Conservation (phyloP, 495 filamentous ascomycete species). For the Recurvomyces mirabilis region DNA sequence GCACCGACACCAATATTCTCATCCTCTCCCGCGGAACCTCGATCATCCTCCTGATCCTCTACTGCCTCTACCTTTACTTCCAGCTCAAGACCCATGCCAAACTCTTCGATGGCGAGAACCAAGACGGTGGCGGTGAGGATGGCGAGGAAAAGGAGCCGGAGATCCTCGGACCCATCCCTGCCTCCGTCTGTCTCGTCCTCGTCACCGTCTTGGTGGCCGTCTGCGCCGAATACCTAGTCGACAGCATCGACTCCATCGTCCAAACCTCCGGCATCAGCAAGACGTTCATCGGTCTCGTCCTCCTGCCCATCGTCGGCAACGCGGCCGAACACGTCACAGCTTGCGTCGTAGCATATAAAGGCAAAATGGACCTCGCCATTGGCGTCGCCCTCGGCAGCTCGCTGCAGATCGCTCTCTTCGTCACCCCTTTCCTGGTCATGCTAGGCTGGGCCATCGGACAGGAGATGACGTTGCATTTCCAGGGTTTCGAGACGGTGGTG, state of each 20-base stretch:
- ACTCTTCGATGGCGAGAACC: constrained; percentile 61
- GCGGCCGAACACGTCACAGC: constrained; percentile 96
- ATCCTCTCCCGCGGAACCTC: constrained; percentile 81
- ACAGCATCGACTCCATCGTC: constrained; percentile 83
- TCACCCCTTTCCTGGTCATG: constrained; percentile 83
- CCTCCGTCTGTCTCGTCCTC: constrained; percentile 57
- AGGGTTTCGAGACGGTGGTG: constrained; percentile 85
- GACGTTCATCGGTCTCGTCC: constrained; percentile 79
- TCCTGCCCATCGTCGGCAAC: constrained; percentile 95
- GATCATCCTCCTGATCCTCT: constrained; percentile 78
- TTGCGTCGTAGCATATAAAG: constrained; percentile 78
- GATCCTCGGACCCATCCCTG: constrained; percentile 60
- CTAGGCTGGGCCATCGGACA: constrained; percentile 79
- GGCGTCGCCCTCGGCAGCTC: constrained; percentile 86
- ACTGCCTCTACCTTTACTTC: constrained; percentile 84
- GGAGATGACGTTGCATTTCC: constrained; percentile 85
- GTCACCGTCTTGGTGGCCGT: constrained; percentile 76
- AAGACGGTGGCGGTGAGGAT: constrained; percentile 33
- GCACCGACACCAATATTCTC: constrained; percentile 53
- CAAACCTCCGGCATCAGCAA: constrained; percentile 76
- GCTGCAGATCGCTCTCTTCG: constrained; percentile 88
- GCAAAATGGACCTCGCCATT: constrained; percentile 97
- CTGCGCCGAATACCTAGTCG: constrained; percentile 88
- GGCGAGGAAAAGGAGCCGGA: constrained; percentile 38
- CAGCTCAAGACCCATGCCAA: constrained; percentile 71